These are phyloP conservation scores for Tolypocladium capitatum DNA, from an alignment of 2,329 filamentous ascomycete species.

Conservation along the genomic window DNA sequence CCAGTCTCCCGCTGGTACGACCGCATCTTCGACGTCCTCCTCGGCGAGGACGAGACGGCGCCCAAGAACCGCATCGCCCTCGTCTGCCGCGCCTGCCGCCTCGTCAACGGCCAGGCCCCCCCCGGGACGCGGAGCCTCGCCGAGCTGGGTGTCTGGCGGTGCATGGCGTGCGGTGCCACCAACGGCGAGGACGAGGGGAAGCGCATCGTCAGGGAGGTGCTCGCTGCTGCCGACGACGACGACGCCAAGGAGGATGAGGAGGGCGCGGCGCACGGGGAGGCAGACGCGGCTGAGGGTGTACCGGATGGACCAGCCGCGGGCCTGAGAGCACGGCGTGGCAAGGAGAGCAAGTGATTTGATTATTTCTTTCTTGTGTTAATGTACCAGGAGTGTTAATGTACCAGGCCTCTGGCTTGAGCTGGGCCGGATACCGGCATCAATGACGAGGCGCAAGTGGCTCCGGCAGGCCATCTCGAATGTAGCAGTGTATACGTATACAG, in stretches of 20 bases:
- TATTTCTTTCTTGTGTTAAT: too few species aligned
- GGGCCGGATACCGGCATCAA: background rate
- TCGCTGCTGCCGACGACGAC: slow-evolving; percentile 12
- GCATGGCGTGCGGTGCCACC: slow-evolving; percentile 65
- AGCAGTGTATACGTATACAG: too few species aligned
- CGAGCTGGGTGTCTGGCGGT: slow-evolving; percentile 79
- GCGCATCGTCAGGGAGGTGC: slow-evolving; percentile 56
- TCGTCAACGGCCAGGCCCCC: slow-evolving; percentile 92
- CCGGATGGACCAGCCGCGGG: background rate
- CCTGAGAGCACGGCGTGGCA: background rate
- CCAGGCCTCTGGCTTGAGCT: background rate
- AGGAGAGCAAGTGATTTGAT: background rate
- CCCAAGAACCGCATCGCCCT: slow-evolving; percentile 83
- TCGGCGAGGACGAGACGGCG: slow-evolving; percentile 89
- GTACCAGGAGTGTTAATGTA: background rate
- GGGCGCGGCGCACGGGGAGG: slow-evolving; percentile 1
- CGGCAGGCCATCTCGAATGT: too few species aligned
- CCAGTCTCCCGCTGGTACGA: slow-evolving; percentile 74
- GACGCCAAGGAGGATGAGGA: slow-evolving; percentile 7
- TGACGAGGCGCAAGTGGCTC: background rate
- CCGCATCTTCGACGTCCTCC: slow-evolving; percentile 75
- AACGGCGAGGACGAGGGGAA: slow-evolving; percentile 73
- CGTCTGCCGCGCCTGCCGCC: slow-evolving; percentile 67
- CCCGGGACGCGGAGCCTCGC: slow-evolving; percentile 66
- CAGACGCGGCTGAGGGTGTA: background rate